Percentiles rank a stretch among this genome's conserved stretches.
Evolutionary conservation across 192 early-diverging fungal genomes (phyloP).

Genomic region (Mycoemilia scoparia): DNA sequence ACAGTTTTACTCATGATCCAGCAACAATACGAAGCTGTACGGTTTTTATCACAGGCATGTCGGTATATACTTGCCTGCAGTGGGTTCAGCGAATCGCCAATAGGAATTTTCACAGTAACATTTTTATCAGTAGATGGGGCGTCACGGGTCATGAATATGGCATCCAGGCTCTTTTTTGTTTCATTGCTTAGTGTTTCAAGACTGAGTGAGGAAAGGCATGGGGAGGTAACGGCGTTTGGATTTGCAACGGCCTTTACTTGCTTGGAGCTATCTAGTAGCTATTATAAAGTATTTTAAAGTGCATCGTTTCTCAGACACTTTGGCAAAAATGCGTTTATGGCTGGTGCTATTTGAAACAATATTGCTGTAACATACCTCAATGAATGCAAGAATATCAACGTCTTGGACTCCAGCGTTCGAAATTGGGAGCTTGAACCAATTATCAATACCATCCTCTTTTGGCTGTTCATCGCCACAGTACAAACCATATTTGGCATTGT

Average conservation of each 20-base stretch:
- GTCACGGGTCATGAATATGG: slow-evolving; percentile 8
- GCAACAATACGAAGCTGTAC: background rate
- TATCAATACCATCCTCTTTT: slow-evolving; percentile 10
- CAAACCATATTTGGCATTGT: slow-evolving; percentile 16
- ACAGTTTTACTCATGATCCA: background rate
- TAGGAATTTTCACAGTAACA: slow-evolving; percentile 12
- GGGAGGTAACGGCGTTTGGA: too few species aligned
- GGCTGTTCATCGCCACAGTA: slow-evolving; percentile 21
- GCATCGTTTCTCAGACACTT: too few species aligned
- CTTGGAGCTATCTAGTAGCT: slow-evolving; percentile 6
- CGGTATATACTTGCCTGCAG: slow-evolving; percentile 5
- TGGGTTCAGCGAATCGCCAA: slow-evolving; percentile 10
- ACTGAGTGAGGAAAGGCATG: too few species aligned
- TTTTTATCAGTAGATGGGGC: slow-evolving; percentile 8
- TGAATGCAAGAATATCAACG: slow-evolving; percentile 16
- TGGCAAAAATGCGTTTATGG: too few species aligned
- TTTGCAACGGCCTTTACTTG: slow-evolving; percentile 8
- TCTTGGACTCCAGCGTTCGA: slow-evolving; percentile 12
- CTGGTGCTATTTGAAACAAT: too few species aligned
- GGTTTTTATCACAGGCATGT: background rate
- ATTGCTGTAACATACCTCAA: slow-evolving; percentile 12
- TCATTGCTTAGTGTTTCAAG: too few species aligned
- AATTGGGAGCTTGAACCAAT: slow-evolving; percentile 28
- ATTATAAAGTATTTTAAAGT: background rate
- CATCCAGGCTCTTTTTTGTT: slow-evolving; percentile 20